Evolutionary conservation across 495 filamentous ascomycete species (phyloP).

Genomic region (Aspergillus bertholletiae): DNA sequence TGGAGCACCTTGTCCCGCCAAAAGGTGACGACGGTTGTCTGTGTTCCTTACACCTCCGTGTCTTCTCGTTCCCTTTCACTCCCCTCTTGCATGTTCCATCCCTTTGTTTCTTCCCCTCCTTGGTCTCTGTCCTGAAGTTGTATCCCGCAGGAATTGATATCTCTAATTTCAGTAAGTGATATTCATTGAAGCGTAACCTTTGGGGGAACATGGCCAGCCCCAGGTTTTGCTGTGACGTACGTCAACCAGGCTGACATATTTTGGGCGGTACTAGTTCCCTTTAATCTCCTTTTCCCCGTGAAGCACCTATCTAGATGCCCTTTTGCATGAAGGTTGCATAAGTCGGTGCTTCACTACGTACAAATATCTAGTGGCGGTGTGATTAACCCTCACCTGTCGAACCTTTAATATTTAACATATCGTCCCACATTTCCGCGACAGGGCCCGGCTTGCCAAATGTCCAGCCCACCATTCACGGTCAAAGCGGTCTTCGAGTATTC

Average conservation of each 20-base stretch:
- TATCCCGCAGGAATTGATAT: constrained; percentile 5
- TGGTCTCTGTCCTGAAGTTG: constrained; percentile 1
- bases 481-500: constrained; percentile 91
- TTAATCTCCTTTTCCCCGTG: constrained; percentile 3
- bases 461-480: constrained; percentile 81
- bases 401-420: neutral
- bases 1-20: constrained; percentile 36
- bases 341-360: constrained; percentile 7
- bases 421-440: constrained; percentile 18
- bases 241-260: constrained; percentile 23
- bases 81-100: constrained; percentile 8
- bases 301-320: constrained; percentile 7
- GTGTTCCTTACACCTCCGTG: constrained; percentile 19
- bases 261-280: constrained; percentile 6
- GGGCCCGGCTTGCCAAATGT: constrained; percentile 54
- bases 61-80: constrained; percentile 19
- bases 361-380: constrained; percentile 2
- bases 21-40: constrained; percentile 28
- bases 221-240: constrained; percentile 11
- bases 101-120: constrained; percentile 9
- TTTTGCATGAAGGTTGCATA: constrained; percentile 10
- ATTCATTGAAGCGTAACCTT: neutral
- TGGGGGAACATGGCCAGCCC: neutral
- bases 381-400: constrained; percentile 17
- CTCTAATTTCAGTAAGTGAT: constrained; percentile 5